Percentiles rank a stretch among this genome's conserved stretches.
Conservation (phyloP, 2,329 filamentous ascomycete species). For the Colletotrichum sojae region DNA sequence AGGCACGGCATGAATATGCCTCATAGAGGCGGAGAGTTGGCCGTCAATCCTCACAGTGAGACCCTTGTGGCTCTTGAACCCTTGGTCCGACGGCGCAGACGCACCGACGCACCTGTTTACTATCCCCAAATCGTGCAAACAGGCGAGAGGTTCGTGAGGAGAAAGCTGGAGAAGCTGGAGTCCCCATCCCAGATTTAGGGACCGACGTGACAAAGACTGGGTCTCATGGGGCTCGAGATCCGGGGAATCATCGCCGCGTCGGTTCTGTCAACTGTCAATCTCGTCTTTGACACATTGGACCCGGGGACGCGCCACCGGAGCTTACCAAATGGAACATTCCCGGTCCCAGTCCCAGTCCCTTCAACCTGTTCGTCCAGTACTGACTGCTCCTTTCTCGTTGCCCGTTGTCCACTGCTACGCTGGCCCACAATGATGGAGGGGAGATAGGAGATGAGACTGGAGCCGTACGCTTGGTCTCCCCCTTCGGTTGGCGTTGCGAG, state of each 20-base stretch:
- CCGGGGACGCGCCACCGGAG: constrained; percentile 21
- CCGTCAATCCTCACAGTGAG: not conserved
- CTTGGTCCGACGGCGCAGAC: not conserved
- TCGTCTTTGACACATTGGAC: constrained; percentile 8
- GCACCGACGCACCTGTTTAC: not conserved
- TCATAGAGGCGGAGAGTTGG: constrained; percentile 8
- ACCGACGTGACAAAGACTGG: not conserved
- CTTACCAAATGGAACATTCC: not conserved
- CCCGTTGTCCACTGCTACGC: not conserved
- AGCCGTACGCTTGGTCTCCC: not conserved
- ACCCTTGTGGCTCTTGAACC: not conserved
- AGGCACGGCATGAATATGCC: constrained; percentile 8
- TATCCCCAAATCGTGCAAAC: not conserved
- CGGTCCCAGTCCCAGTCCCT: not conserved
- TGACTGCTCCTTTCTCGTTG: not conserved
- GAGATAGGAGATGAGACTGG: constrained; percentile 16
- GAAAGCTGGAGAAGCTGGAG: not conserved
- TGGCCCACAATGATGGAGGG: constrained; percentile 6
- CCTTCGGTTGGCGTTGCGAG: not conserved
- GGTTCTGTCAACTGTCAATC: constrained; percentile 25
- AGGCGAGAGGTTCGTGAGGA: not conserved
- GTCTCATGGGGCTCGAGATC: constrained; percentile 21
- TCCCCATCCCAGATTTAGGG: constrained; percentile 5
- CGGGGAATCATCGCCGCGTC: constrained; percentile 32
- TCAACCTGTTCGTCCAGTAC: constrained; percentile 6